Base-by-base conservation (phyloP, 495 filamentous ascomycete genomes). In the Aspergillus sclerotioniger region DNA sequence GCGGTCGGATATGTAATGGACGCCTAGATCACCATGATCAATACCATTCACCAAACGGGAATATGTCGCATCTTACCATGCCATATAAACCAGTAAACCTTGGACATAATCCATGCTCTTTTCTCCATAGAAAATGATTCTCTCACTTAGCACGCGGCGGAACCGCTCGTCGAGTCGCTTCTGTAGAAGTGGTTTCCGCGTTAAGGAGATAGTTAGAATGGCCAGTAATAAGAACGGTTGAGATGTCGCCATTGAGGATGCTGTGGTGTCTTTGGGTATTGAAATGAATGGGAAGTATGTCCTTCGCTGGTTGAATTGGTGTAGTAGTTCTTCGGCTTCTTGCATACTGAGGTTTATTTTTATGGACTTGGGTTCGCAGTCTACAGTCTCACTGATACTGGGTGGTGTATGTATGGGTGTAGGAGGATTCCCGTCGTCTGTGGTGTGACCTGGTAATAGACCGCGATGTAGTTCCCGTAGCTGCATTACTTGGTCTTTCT, bases 61-160 rank as follows among this genome's bases (percentile, higher is more conserved):
- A n/a, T n/a, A n/a, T n/a, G n/a, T n/a, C n/a, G n/a, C n/a, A n/a
- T n/a, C n/a, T n/a, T 28, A 49, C 46, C 46, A 49, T 29, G 46
- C 46, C 13, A 49, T 9, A 49, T 49, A 49, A n/a, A 49, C 21
- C 8, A 49, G 46, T 10, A 49, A 7, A 29, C 46, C 46, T 29
- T 49, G 46, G 9, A 49, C 46, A n/a, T 49, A 49, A 21, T 49
- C 46, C 20, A 49, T 10, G 21, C 46, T 49, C 20, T 49, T 49
- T 29, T 49, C 46, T 21, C 46, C 46, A 8, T 49, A 20, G 19
- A 49, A 29, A 29, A 49, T 21, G 12, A 49, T 49, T 10, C 46
- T 49, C 15, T 49, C 46, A 29, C 46, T 49, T 10, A 49, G 20
- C 21, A 49, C 46, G 1, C 46, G 46, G 12, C 46, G 46, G 46